Percentiles rank a stretch among this genome's conserved stretches.
These are phyloP conservation scores for Eimeria sp. DNA, from an alignment of 169 alveolate species.

Conservation along the genomic window DNA sequence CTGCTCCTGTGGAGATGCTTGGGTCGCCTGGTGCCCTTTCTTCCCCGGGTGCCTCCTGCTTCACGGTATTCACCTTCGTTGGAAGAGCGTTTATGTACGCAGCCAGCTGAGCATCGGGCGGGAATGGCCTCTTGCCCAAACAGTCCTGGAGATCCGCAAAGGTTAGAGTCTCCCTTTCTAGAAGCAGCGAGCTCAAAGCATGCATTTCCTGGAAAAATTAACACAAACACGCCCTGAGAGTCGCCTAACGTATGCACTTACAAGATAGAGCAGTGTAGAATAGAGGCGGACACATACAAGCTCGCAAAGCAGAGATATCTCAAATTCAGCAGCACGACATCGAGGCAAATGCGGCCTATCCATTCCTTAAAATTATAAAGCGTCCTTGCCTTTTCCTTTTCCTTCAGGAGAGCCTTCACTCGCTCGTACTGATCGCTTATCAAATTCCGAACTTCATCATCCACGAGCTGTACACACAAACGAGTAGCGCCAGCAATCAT, in stretches of 20 bases:
- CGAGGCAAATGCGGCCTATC: not conserved
- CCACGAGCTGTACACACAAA: slow-evolving; percentile 84
- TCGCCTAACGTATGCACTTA: not conserved
- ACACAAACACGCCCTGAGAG: not conserved
- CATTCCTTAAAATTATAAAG: not conserved
- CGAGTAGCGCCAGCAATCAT: not conserved
- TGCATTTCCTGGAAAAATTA: slow-evolving; percentile 30
- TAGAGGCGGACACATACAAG: not conserved
- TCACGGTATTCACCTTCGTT: slow-evolving; percentile 18
- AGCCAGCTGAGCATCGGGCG: slow-evolving; percentile 80
- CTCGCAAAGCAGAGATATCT: not conserved
- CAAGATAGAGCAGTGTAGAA: not conserved
- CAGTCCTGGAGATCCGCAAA: slow-evolving; percentile 92
- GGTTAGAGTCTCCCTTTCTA: slow-evolving; percentile 90
- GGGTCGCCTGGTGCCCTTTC: not conserved
- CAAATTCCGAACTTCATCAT: slow-evolving; percentile 89
- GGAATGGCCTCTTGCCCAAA: slow-evolving; percentile 90
- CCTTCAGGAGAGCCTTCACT: slow-evolving; percentile 88
- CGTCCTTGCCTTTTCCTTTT: slow-evolving; percentile 85
- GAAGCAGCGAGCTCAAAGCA: slow-evolving; percentile 67
- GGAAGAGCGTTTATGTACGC: slow-evolving; percentile 76
- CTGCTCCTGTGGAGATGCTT: not conserved
- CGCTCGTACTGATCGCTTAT: slow-evolving; percentile 92
- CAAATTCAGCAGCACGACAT: not conserved
- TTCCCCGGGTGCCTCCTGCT: not conserved